Percentiles rank a stretch among this genome's conserved stretches.
phyloP scores from a whole-genome alignment of 2,329 filamentous ascomycete species.

The Fusarium tuaranense region DNA sequence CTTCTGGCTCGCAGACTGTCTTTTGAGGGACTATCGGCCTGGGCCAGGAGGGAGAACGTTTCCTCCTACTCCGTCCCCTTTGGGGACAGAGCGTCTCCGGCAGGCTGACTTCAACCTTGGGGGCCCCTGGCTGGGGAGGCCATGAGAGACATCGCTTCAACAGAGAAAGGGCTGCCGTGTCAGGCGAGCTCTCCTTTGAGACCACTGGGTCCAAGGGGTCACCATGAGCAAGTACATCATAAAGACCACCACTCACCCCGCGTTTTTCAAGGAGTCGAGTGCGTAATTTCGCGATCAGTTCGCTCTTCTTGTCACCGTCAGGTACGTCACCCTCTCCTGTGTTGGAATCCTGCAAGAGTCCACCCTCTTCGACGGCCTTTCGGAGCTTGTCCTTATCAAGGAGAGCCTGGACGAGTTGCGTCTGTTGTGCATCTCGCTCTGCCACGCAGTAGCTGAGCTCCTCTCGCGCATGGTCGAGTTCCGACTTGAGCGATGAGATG shows the following conservation, averaged over 20 bases:
- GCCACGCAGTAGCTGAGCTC: conserved; percentile 61
- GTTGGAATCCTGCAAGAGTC: conserved; percentile 54
- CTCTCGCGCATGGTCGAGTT: conserved; percentile 66
- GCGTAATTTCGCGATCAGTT: conserved; percentile 70
- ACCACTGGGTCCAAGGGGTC: conserved; percentile 25
- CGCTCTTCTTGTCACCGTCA: conserved; percentile 57
- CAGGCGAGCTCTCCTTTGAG: not conserved
- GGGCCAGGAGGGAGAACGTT: not conserved
- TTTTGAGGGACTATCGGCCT: not conserved
- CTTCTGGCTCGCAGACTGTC: not conserved
- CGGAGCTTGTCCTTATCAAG: conserved; percentile 71
- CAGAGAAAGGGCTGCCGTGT: not conserved
- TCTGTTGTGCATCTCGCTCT: conserved; percentile 68
- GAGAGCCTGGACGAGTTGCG: conserved; percentile 69
- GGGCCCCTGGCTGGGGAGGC: not conserved
- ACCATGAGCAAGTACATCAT: conserved; percentile 13
- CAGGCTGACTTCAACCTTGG: not conserved
- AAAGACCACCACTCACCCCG: conserved; percentile 62
- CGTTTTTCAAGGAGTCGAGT: conserved; percentile 66
- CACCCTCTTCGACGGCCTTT: conserved; percentile 63
- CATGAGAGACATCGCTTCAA: not conserved
- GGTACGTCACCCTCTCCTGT: conserved; percentile 50
- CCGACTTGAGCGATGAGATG: conserved; percentile 67
- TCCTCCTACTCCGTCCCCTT: not conserved
- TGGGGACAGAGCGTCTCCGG: not conserved